Conservation (phyloP, 495 filamentous ascomycete species). For the Aspergillus ellipticus region DNA sequence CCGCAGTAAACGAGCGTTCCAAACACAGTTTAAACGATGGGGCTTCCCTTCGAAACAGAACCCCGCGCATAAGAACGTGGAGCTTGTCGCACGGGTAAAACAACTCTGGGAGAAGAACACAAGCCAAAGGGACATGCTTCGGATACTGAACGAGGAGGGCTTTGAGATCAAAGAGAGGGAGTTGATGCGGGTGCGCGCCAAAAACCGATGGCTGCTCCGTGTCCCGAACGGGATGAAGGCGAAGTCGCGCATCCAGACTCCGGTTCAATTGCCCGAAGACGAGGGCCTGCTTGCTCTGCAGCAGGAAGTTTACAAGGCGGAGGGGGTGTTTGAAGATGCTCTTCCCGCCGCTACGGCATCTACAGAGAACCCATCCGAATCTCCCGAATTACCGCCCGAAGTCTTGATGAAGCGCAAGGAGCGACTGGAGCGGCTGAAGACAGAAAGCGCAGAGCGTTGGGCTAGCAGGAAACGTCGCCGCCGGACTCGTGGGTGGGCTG, state of each 20-base stretch:
- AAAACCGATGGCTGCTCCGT: slow-evolving; percentile 61
- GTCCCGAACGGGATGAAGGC: slow-evolving; percentile 55
- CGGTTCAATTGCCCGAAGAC: slow-evolving; percentile 31
- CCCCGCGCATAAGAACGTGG: slow-evolving; percentile 62
- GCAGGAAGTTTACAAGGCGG: slow-evolving; percentile 40
- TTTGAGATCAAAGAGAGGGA: slow-evolving; percentile 68
- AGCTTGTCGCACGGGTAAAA: slow-evolving; percentile 61
- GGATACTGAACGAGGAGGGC: slow-evolving; percentile 64
- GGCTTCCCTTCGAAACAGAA: slow-evolving; percentile 71
- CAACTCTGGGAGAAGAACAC: slow-evolving; percentile 75
- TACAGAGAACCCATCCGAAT: slow-evolving; percentile 16
- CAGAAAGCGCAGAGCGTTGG: slow-evolving; percentile 62
- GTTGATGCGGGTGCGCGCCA: slow-evolving; percentile 60
- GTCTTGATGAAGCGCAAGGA: slow-evolving; percentile 53
- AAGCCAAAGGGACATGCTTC: slow-evolving; percentile 67
- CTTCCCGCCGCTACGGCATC: slow-evolving; percentile 17
- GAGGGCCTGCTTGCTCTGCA: slow-evolving; percentile 40
- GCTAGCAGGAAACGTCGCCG: slow-evolving; percentile 65
- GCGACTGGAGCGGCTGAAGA: slow-evolving; percentile 53
- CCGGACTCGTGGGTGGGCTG: slow-evolving; percentile 66
- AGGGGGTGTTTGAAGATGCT: slow-evolving; percentile 24
- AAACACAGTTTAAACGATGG: slow-evolving; percentile 74
- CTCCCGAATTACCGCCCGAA: slow-evolving; percentile 47
- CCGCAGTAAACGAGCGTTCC: slow-evolving; percentile 66
- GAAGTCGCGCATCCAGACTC: slow-evolving; percentile 20